Percentiles rank a stretch among this genome's conserved stretches.
Conservation (phyloP, 129 eudicot genomes). For the Ambrosia trifida region DNA sequence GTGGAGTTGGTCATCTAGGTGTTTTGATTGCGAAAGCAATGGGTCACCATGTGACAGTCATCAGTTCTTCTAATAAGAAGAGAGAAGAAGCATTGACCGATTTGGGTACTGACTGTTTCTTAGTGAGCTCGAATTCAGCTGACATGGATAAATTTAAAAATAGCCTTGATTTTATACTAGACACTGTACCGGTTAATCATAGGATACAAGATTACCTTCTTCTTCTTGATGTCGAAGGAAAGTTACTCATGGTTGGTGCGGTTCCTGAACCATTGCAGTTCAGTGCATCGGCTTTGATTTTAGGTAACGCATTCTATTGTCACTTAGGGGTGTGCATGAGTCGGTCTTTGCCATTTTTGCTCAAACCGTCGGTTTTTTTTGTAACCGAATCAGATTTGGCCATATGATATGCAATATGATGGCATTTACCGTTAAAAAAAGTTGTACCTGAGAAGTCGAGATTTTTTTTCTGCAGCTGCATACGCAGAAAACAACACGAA, state of each 20-base stretch:
- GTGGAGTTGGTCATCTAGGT: constrained; percentile 69
- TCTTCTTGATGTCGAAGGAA: constrained; percentile 53
- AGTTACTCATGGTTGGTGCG: constrained; percentile 50
- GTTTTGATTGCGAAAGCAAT: constrained; percentile 60
- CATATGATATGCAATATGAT: too few relatives aligned
- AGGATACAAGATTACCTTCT: constrained; percentile 40
- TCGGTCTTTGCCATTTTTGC: too few relatives aligned
- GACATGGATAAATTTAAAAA: constrained; percentile 43
- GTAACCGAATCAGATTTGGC: too few relatives aligned
- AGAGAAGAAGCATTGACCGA: constrained; percentile 52
- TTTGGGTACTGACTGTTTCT: constrained; percentile 53
- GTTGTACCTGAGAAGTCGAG: too few relatives aligned
- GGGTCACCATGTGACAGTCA: constrained; percentile 69
- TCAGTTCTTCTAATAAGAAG: constrained; percentile 58
- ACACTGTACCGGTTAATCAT: constrained; percentile 57
- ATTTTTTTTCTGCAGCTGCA: too few relatives aligned
- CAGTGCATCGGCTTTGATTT: constrained; percentile 38
- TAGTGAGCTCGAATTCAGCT: constrained; percentile 43
- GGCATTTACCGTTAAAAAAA: too few relatives aligned
- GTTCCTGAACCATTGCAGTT: constrained; percentile 53
- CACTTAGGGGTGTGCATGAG: not conserved
- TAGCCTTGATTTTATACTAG: constrained; percentile 57
- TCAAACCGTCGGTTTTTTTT: too few relatives aligned
- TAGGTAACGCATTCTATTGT: constrained; percentile 31
- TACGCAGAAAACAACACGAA: too few relatives aligned